Base-by-base conservation (phyloP, 2,329 filamentous ascomycete genomes). In the Dactylellina cionopaga region DNA sequence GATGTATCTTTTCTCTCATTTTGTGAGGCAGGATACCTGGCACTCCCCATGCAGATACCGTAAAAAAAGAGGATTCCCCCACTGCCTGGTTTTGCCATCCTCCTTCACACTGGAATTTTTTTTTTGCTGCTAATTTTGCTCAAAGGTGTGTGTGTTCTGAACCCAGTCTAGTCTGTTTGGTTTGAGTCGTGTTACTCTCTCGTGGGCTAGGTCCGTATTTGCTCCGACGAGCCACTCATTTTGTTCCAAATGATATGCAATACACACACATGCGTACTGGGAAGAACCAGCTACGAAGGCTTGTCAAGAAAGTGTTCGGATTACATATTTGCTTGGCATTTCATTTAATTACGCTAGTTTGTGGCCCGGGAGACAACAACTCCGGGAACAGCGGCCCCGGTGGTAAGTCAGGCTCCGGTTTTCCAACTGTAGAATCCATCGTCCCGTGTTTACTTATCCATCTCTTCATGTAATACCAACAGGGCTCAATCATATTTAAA, bases 171-270 rank as follows among this genome's bases (percentile, higher is more conserved):
- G 68, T 65, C 59, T 63, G n/a, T n/a, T n/a, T 47, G 24, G 59
- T 65, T 59, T 60, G 68, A 72, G 59, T 72, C 59, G 68, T 72
- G 68, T 65, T 65, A 72, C 52, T 65, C 59, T 72, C 68, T 72
- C 68, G 68, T 72, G 68, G 68, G 68, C 59, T 59, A 72, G 68
- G 68, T 72, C 66, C 66, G 55, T 62, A 72, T 72, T 72, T 72
- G 58, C 58, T 64, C 66, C 68, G 68, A 72, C 58, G 56, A 63
- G 65, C 65, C 65, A 70, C 65, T 70, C 56, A 56, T 63, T 70
- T 63, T 19, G 47, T 63, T 63, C 54, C 64, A 69, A 60, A 63
- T 65, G 68, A 65, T 72, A 72, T 72, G 68, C 58, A 63, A 64
- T 56, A 56, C 58, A 35, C 47, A 62, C 58, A 72, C 65, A 71